Conservation (phyloP, 345 rosid species). For the Bretschneidera sinensis region DNA sequence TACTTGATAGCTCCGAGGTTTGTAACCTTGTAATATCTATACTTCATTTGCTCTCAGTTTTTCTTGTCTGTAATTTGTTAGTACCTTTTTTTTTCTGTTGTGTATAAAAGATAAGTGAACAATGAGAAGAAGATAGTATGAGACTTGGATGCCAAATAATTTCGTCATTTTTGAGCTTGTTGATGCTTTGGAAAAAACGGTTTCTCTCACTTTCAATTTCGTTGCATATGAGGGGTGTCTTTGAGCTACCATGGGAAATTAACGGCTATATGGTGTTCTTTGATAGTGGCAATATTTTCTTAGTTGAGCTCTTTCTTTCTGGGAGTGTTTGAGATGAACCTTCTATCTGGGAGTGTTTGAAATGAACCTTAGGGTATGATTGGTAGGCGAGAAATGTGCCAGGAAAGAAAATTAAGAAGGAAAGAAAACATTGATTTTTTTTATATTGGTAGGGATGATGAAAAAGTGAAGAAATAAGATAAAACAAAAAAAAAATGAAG, state of each 20-base stretch:
- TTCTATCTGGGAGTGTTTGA: too few relatives aligned
- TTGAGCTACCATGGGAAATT: not conserved
- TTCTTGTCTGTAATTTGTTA: not conserved
- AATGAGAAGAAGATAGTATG: not conserved
- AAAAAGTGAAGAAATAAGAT: too few relatives aligned
- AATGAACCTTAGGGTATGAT: too few relatives aligned
- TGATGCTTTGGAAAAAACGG: not conserved
- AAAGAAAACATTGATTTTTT: too few relatives aligned
- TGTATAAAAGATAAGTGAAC: not conserved
- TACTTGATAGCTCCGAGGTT: conserved; percentile 5
- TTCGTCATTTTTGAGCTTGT: not conserved
- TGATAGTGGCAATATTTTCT: too few relatives aligned
- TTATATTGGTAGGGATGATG: too few relatives aligned
- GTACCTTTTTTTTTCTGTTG: not conserved
- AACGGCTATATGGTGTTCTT: not conserved
- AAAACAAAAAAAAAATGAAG: too few relatives aligned
- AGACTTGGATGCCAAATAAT: not conserved
- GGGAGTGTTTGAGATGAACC: too few relatives aligned
- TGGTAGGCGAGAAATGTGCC: too few relatives aligned
- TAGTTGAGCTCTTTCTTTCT: too few relatives aligned
- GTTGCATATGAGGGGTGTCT: not conserved
- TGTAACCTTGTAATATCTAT: conserved; percentile 1
- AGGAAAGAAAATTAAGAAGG: too few relatives aligned
- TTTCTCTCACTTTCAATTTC: not conserved
- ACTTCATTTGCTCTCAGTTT: not conserved